Base-by-base conservation (phyloP, 148 eudicot genomes). In the Nepenthes gracilis region DNA sequence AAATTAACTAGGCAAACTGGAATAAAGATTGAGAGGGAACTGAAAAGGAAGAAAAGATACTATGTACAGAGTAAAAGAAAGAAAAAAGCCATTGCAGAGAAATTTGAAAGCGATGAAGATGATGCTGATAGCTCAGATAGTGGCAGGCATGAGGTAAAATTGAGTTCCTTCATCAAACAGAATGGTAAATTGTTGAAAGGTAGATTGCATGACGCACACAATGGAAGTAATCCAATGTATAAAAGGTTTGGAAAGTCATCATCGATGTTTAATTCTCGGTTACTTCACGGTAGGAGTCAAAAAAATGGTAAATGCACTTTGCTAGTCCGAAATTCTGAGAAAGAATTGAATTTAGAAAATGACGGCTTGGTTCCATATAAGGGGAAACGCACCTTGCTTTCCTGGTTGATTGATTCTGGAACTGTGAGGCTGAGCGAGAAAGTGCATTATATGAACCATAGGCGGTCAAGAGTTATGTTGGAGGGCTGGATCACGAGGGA, bases 401-500 rank as follows among this genome's bases (percentile, higher is more conserved):
- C 97, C n/a, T 93, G 99, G 99, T 72, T 93, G 64, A 86, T 93
- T 66, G 97, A 93, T 64, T 86, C 84, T 40, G 90, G 83, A 71
- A 60, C 70, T 6, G 85, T 87, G 63, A 70, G 76, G 57, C 76
- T 78, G 61, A 75, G 90, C 64, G 95, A 89, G 75, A 93, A 85
- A 70, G 92, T 93, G 64, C 88, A 79, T 23, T 93, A 93, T 74
- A 86, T 89, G 99, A 89, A 86, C 53, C 77, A 85, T n/a, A 93
- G 74, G 60, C 72, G 83, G 72, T 77, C 92, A 43, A 69, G 74
- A 37, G 79, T 73, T 33, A 79, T 86, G 85, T 81, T 82, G 62
- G 99, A 93, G 78, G 99, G 99, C 52, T 86, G 97, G 97, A 81
- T 89, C 55, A 89, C 92, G 0, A 81, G 77, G 73, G 92, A 86